Evolutionary conservation across 441 rosid species (phyloP).

Genomic region (California macrophylla): DNA sequence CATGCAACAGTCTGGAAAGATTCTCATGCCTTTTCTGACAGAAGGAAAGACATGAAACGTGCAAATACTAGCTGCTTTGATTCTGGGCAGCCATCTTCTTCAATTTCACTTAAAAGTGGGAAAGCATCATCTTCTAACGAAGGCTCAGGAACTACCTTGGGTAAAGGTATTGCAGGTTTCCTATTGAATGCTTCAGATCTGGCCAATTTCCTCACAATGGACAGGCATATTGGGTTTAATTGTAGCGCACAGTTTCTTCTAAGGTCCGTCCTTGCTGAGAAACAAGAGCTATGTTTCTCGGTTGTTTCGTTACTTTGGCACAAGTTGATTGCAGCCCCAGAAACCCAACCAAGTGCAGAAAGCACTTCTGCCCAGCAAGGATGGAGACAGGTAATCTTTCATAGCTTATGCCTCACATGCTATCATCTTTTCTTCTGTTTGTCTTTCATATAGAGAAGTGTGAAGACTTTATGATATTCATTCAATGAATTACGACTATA

Average conservation of each 20-base stretch:
- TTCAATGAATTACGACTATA: no score
- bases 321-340: slow-evolving; percentile 85
- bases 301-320: slow-evolving; percentile 95
- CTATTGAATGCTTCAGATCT: slow-evolving; percentile 87
- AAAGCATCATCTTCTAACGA: slow-evolving; percentile 32
- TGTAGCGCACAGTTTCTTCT: slow-evolving; percentile 81
- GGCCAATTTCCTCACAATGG: slow-evolving; percentile 91
- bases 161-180: slow-evolving; percentile 52
- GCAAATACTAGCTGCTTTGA: slow-evolving; percentile 33
- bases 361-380: slow-evolving; percentile 99
- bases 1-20: slow-evolving; percentile 61
- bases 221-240: slow-evolving; percentile 82
- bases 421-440: neutral
- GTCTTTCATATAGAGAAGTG: neutral
- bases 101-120: slow-evolving; percentile 38
- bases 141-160: slow-evolving; percentile 44
- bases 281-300: slow-evolving; percentile 89
- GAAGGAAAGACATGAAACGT: slow-evolving; percentile 39
- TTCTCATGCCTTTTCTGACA: slow-evolving; percentile 33
- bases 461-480: no score
- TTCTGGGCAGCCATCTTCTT: slow-evolving; percentile 34
- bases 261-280: slow-evolving; percentile 77
- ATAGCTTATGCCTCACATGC: neutral
- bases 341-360: slow-evolving; percentile 79
- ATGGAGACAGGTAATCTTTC: slow-evolving; percentile 87